Conservation (phyloP, 163 green algal genomes). For the Chlorella variabilis region DNA sequence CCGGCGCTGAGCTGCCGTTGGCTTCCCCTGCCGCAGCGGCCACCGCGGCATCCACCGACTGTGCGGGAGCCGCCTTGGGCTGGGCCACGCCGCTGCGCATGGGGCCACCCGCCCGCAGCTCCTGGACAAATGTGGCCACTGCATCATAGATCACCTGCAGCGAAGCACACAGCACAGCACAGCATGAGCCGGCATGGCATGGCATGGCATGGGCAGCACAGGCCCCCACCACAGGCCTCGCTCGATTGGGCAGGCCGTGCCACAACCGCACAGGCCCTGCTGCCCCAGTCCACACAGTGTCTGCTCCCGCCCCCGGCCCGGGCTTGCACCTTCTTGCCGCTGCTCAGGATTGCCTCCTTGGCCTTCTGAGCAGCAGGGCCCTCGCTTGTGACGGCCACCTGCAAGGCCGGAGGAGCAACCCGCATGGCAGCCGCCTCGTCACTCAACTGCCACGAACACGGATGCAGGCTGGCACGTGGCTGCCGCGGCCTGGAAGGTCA, state of each 20-base stretch:
- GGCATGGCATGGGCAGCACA: too few species aligned
- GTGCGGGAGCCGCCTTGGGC: constrained; percentile 4
- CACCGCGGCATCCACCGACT: not conserved
- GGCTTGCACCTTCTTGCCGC: constrained; percentile 56
- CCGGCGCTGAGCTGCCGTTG: constrained; percentile 4
- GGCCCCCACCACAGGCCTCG: too few species aligned
- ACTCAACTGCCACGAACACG: too few species aligned
- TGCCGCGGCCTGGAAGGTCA: too few species aligned
- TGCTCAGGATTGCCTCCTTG: constrained; percentile 61
- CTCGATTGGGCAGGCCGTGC: too few species aligned
- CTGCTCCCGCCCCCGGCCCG: too few species aligned
- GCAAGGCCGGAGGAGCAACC: not conserved
- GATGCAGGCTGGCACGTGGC: too few species aligned
- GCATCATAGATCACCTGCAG: constrained; percentile 56
- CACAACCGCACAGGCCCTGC: too few species aligned
- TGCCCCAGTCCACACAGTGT: too few species aligned
- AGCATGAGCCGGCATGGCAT: not conserved
- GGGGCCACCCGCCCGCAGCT: constrained; percentile 78
- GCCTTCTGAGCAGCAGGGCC: constrained; percentile 27
- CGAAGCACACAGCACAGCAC: not conserved
- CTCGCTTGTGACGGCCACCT: constrained; percentile 25
- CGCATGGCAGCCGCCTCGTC: too few species aligned
- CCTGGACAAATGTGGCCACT: constrained; percentile 72
- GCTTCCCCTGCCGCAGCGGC: not conserved
- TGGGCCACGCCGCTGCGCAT: constrained; percentile 20